Base-by-base conservation (phyloP, 169 alveolate genomes). In the Eimeria zaria region DNA sequence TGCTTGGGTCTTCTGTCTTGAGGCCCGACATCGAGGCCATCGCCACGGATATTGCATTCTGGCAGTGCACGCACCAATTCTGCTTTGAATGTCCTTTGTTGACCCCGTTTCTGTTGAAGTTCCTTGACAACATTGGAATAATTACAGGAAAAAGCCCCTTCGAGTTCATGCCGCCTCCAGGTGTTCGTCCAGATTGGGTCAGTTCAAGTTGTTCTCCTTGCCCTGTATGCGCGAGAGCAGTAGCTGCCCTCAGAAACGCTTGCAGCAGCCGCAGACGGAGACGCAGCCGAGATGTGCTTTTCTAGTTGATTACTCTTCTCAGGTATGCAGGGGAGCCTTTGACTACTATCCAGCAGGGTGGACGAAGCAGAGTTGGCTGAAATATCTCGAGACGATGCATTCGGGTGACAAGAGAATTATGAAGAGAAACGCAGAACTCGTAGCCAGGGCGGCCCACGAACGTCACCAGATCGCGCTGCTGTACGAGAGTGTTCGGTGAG, bases 61-160 rank as follows among this genome's bases (percentile, higher is more conserved):
- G 96, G 96, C 96, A 91, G 18, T 91, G 96, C 96, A 91, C 96
- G 22, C 96, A 91, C 62, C 96, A 91, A 73, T 91, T 91, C 85
- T 91, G 96, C 58, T 91, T 78, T 67, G 96, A 91, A 27, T 91
- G 96, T 30, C 96, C 96, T 18, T 55, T 81, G 30, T 67, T 91
- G 71, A 83, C 91, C 27, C 91, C 91, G 5, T 91, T 91, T 73
- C 69, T 91, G 5, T 84, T 91, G 64, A 73, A 80, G 39, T 91
- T 69, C 96, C 89, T 91, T 22, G 96, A 91, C 36, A 44, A 55
- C 0, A 91, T 55, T 12, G 96, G 96, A 22, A 73, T 91, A 22
- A 81, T 91, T 33, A 78, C 96, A 16, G 96, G 96, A 7, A 81
- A 64, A 53, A 78, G 48, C 27, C 96, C 96, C 39, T 91, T 91